Evolutionary conservation across 129 eudicot species (phyloP).

Genomic region (Helianthus tuberosus): DNA sequence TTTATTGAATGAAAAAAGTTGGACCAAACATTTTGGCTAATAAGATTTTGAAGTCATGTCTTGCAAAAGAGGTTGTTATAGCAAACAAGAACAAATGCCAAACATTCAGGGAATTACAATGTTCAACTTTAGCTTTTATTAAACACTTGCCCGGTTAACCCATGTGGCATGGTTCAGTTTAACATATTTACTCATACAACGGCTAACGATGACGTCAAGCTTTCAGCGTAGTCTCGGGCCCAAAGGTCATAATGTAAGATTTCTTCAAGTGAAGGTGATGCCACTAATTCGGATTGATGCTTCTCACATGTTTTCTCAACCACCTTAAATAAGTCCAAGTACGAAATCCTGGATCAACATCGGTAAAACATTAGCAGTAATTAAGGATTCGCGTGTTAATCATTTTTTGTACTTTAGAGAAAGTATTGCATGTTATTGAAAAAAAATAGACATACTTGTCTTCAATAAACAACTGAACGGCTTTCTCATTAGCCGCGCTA

Average conservation of each 20-base stretch:
- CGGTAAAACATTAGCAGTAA: neutral
- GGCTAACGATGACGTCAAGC: slow-evolving; percentile 30
- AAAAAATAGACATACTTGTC: slow-evolving; percentile 62
- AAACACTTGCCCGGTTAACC: neutral
- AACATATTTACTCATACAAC: slow-evolving; percentile 11
- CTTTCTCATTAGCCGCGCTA: slow-evolving; percentile 96
- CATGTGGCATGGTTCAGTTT: too few species aligned
- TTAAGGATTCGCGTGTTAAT: neutral
- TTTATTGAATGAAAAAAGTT: too few species aligned
- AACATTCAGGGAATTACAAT: too few species aligned
- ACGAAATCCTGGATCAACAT: slow-evolving; percentile 61
- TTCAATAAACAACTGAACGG: slow-evolving; percentile 87
- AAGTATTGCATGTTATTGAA: neutral
- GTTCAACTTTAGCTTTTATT: neutral
- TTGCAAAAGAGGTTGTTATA: too few species aligned
- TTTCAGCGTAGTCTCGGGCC: slow-evolving; percentile 78
- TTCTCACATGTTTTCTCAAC: slow-evolving; percentile 92
- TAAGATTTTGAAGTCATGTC: too few species aligned
- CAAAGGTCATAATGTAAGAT: slow-evolving; percentile 81
- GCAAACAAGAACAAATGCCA: too few species aligned
- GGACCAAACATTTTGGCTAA: too few species aligned
- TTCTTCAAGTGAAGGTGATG: slow-evolving; percentile 70
- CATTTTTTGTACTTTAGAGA: neutral
- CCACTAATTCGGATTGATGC: slow-evolving; percentile 68
- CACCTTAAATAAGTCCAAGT: slow-evolving; percentile 87